Conservation (phyloP, 2,329 filamentous ascomycete species). For the Venturia nashicola region DNA sequence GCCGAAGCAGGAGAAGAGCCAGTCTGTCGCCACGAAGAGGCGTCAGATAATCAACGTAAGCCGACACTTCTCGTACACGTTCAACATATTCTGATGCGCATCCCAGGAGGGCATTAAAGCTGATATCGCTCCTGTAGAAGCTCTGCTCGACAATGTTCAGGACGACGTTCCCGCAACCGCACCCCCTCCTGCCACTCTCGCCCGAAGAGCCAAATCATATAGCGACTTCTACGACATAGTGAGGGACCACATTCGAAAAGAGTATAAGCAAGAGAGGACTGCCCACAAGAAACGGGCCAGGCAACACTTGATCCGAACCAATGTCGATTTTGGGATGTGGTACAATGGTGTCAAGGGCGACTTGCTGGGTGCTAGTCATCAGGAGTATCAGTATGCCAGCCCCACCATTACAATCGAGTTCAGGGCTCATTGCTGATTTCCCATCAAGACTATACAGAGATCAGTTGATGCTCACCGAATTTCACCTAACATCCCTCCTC, state of each 20-base stretch:
- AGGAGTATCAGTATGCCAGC: conserved; percentile 60
- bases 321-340: conserved; percentile 47
- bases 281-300: conserved; percentile 28
- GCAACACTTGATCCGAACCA: conserved; percentile 36
- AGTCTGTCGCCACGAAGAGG: conserved; percentile 35
- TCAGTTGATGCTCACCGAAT: conserved; percentile 67
- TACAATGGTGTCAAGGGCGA: conserved; percentile 50
- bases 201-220: conserved; percentile 62
- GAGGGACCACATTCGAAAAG: conserved; percentile 43
- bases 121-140: conserved; percentile 41
- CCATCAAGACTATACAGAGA: conserved; percentile 57
- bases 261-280: conserved; percentile 29
- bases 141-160: conserved; percentile 47
- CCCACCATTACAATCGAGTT: not conserved
- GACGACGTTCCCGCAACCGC: conserved; percentile 42
- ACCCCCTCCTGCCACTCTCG: conserved; percentile 54
- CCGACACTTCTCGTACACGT: conserved; percentile 43
- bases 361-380: conserved; percentile 70
- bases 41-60: conserved; percentile 34
- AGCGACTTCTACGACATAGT: conserved; percentile 62
- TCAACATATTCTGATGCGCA: conserved; percentile 24
- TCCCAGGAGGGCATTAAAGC: conserved; percentile 42
- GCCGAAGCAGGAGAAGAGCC: conserved; percentile 26
- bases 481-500: conserved; percentile 70
- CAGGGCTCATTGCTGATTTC: conserved; percentile 9